A percentile compares a stretch with the other conserved stretches of the same genome.
Conservation (phyloP, 73 alveolate species). For the Paramecium bursaria region DNA sequence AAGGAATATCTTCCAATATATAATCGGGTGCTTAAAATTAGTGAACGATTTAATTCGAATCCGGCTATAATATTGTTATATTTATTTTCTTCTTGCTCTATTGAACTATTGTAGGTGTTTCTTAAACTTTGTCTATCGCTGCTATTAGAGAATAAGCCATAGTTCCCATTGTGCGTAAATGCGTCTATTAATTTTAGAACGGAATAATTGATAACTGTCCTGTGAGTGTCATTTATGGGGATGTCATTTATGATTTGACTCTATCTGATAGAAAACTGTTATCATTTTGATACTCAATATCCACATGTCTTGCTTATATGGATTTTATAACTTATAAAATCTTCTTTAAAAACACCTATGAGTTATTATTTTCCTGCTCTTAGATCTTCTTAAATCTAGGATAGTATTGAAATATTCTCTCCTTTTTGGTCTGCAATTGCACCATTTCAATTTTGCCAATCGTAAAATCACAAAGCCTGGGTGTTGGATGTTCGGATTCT, state of each 20-base stretch:
- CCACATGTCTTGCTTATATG: too few species aligned
- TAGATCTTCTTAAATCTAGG: too few species aligned
- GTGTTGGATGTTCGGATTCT: too few species aligned
- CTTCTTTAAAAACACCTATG: too few species aligned
- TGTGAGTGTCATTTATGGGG: slow-evolving; percentile 40
- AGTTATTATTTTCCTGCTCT: too few species aligned
- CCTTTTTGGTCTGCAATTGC: too few species aligned
- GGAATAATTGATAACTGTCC: slow-evolving; percentile 6
- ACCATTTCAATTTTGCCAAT: too few species aligned
- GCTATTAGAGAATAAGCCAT: background rate
- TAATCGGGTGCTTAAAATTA: slow-evolving; percentile 20
- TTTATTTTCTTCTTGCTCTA: background rate
- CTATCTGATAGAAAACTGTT: slow-evolving; percentile 41
- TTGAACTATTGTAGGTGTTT: background rate
- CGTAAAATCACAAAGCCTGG: too few species aligned
- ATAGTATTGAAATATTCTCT: too few species aligned
- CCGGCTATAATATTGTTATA: slow-evolving; percentile 14
- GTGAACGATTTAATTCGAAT: background rate
- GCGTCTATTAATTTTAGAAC: slow-evolving; percentile 4
- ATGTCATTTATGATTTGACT: background rate
- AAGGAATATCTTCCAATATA: slow-evolving; percentile 3
- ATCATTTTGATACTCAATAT: too few species aligned
- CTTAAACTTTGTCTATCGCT: slow-evolving; percentile 18
- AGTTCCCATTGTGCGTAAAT: slow-evolving; percentile 6
- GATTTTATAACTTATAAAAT: too few species aligned